Evolutionary conservation across 257 asterid species (phyloP), one percentile per base, ranked within the genome.

Genomic region (Solanum etuberosum): DNA sequence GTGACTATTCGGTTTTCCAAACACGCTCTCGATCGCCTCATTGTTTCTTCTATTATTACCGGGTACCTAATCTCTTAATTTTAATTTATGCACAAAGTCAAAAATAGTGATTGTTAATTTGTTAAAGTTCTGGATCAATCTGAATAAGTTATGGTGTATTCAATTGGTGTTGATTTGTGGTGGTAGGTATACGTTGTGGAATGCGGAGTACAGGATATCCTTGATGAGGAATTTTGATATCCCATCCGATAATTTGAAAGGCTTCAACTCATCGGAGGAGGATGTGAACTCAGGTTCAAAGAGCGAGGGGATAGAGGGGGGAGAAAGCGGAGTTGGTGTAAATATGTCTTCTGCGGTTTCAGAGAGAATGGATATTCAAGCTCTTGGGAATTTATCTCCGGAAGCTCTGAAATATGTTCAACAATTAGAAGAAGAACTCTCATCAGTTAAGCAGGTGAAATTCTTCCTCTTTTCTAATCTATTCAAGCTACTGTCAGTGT

Each of bases 141-240:
- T 77, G 23, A 32, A 35, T 72, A 20, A 9, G n/a, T 72, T 12
- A 12, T 35, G 27, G 29, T 72, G 48, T 72, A n/a, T 35, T 35
- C 20, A 9, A 27, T 29, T 72, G 9, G 63, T 54, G 63, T 54
- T 54, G 63, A 54, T 54, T 54, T 54, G 63, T 54, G 63, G 29
- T 57, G 82, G 70, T 88, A 97, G 99, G 91, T 97, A 97, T 88
- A 97, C 99, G 21, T 88, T 97, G 89, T 97, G 99, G 99, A 97
- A 97, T 90, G 98, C 98, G 61, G 99, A 97, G 93, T 97, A 97
- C 86, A 90, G 99, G 85, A 91, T 95, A 72, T 93, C 96, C 5
- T 85, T 97, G 99, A 95, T 92, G 96, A 92, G 98, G 94, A 97
- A 96, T 83, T 94, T 93, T 43, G 96, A 94, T 71, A 86, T 94